Base-by-base conservation (phyloP, 306 rosid genomes). In the Prunus davidiana region DNA sequence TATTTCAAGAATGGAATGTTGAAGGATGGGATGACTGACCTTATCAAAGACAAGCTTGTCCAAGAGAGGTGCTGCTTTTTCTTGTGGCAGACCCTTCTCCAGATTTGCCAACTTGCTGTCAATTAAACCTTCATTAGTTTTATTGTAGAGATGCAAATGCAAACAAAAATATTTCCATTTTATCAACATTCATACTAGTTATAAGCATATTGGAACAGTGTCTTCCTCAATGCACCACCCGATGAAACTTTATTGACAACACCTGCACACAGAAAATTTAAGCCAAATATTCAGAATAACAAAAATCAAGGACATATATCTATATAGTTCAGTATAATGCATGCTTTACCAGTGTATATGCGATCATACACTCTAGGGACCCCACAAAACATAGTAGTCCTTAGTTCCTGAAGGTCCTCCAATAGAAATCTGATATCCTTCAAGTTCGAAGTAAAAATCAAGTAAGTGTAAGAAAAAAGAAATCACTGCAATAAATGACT, bases 331-430 rank as follows among this genome's bases (percentile, higher is more conserved):
- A 71, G 50, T 38, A 25, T 56, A 8, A 58, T 27, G 67, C 27
- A 46, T 16, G 41, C 66, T 56, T 63, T 85, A 93, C 97, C 97
- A 0, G 84, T 20, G 69, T 83, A 84, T 71, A 93, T 84, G 34
- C 93, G 92, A 80, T 94, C 98, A 55, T 82, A 92, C 74, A 94
- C 93, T 78, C 98, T 86, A 73, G 98, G 97, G 60, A 94, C 98
- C 5, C 93, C 97, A 74, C 91, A 94, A 79, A 92, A 94, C 57
- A 90, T 74, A 57, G 93, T 86, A 75, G 98, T 97, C 80, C 82
- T 89, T 77, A 90, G 85, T 62, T 86, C 84, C 78, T 90, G 96
- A 72, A 94, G 72, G 71, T 94, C 98, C 25, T 92, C 97, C 90
- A 92, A 78, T 73, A 94, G 79, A 80, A 87, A 92, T 74, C 96